Base-by-base conservation (phyloP, 2,329 filamentous ascomycete species). In the Coniosporium tulheliwenetii region DNA sequence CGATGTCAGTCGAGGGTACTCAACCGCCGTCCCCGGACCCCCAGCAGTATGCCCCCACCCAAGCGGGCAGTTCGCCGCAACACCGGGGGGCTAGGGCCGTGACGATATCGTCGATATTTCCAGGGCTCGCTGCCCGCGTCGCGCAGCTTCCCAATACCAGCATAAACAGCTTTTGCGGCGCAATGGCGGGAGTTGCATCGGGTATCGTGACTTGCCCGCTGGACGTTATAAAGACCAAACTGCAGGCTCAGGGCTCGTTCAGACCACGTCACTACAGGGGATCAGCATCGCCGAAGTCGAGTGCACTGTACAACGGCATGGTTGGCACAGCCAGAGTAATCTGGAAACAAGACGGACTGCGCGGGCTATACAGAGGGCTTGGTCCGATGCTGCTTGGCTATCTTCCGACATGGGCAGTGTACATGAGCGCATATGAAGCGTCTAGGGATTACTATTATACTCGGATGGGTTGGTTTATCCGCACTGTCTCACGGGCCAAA, bases 221-320 rank as follows among this genome's bases (percentile, higher is more conserved):
- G 50, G 91, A 98, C 68, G 91, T 98, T 46, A 96, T 98, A 63
- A 98, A 98, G 68, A 98, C 91, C 36, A 96, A 95, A 62, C 65
- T 98, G 45, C 91, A 98, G 60, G 89, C 87, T 12, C 91, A 96
- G 59, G 89, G 89, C 47, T 84, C 85, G 14, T 93, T 93, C 60
- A 49, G 71, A 64, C 44, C 59, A 58, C 36, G 15, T 12, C n/a
- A 26, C 12, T 12, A 10, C 12, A 26, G 16, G 36, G 36, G 36
- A 13, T 15, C 36, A 5, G 36, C n/a, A 14, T 41, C 66, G 67
- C 19, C 19, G 19, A 26, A 26, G 19, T 57, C 69, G 8, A 69
- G 65, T 39, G 62, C 64, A 14, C 59, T 91, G 39, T 98, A 98
- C 59, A 79, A 81, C 46, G 91, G 91, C 5, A 72, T 98, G 53